phyloP scores from a whole-genome alignment of 2,329 filamentous ascomycete genomes.

The Zymoseptoria brevis region DNA sequence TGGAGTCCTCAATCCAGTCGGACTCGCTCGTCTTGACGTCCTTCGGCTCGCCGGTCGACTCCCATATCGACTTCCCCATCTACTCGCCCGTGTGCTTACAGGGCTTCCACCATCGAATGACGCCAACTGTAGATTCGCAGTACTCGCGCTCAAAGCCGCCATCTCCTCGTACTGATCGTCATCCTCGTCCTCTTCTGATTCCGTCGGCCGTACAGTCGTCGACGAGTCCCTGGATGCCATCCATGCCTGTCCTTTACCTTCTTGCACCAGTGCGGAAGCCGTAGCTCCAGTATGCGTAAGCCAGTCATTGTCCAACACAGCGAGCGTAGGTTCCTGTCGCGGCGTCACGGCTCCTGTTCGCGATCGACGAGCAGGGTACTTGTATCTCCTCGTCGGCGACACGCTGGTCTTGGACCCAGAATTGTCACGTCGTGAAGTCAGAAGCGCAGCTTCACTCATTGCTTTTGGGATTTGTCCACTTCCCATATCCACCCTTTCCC shows the following conservation, averaged over 20 bases:
- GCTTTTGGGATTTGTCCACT: slow-evolving; percentile 35
- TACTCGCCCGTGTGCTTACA: slow-evolving; percentile 16
- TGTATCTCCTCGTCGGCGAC: slow-evolving; percentile 11
- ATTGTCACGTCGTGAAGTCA: slow-evolving; percentile 18
- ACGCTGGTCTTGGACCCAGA: slow-evolving; percentile 1
- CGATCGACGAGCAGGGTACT: slow-evolving; percentile 3
- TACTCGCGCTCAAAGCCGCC: slow-evolving; percentile 23
- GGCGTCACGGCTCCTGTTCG: slow-evolving; percentile 12
- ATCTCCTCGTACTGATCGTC: slow-evolving; percentile 30
- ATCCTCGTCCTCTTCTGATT: slow-evolving; percentile 25
- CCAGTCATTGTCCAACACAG: slow-evolving; percentile 45
- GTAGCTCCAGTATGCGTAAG: slow-evolving; percentile 51
- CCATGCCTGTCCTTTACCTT: slow-evolving; percentile 57
- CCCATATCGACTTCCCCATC: slow-evolving; percentile 28
- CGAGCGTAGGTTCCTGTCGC: slow-evolving; percentile 10
- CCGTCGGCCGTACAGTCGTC: slow-evolving; percentile 10
- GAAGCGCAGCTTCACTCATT: slow-evolving; percentile 39
- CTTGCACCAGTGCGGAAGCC: slow-evolving; percentile 49
- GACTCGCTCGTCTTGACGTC: slow-evolving; percentile 34
- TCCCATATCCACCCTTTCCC: slow-evolving; percentile 4
- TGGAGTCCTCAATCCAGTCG: slow-evolving; percentile 32
- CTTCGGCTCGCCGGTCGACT: slow-evolving; percentile 34
- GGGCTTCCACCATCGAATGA: slow-evolving; percentile 14
- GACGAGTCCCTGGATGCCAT: slow-evolving; percentile 48
- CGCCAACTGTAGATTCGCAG: slow-evolving; percentile 11